These are phyloP conservation scores for Jimgerdemannia flammicorona DNA, from an alignment of 192 early-diverging fungal species.

Conservation along the genomic window DNA sequence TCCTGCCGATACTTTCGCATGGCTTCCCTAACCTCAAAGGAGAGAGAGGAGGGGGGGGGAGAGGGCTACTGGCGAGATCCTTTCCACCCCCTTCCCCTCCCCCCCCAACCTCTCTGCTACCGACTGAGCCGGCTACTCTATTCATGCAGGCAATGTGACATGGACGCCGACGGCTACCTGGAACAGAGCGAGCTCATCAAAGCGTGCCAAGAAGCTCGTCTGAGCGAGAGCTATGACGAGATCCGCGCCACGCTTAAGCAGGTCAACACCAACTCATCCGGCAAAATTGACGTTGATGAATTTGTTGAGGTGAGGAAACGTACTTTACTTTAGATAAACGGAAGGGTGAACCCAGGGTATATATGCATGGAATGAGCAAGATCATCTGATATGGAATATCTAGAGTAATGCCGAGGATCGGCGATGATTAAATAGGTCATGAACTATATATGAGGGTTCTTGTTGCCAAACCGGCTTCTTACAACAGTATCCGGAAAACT, in stretches of 20 bases:
- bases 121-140: too few relatives aligned
- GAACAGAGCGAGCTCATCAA: slow-evolving; percentile 64
- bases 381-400: too few relatives aligned
- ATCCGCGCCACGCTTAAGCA: slow-evolving; percentile 66
- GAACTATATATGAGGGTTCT: too few relatives aligned
- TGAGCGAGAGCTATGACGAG: slow-evolving; percentile 69
- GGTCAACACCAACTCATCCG: slow-evolving; percentile 61
- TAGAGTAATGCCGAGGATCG: too few relatives aligned
- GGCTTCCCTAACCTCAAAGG: neutral
- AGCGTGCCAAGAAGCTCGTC: slow-evolving; percentile 59
- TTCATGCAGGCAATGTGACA: slow-evolving; percentile 45
- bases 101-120: too few relatives aligned
- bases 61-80: too few relatives aligned
- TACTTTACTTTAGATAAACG: neutral
- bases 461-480: too few relatives aligned
- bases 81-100: too few relatives aligned
- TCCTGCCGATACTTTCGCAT: too few relatives aligned
- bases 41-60: neutral
- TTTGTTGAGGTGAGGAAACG: slow-evolving; percentile 63
- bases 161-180: slow-evolving; percentile 66
- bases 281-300: slow-evolving; percentile 75
- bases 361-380: neutral
- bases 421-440: too few relatives aligned
- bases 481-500: too few relatives aligned
- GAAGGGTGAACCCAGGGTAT: neutral